Evolutionary conservation across 176 grass and related monocot species (phyloP), one percentile per base, ranked within the genome.

Genomic region (Musa troglodytarum): DNA sequence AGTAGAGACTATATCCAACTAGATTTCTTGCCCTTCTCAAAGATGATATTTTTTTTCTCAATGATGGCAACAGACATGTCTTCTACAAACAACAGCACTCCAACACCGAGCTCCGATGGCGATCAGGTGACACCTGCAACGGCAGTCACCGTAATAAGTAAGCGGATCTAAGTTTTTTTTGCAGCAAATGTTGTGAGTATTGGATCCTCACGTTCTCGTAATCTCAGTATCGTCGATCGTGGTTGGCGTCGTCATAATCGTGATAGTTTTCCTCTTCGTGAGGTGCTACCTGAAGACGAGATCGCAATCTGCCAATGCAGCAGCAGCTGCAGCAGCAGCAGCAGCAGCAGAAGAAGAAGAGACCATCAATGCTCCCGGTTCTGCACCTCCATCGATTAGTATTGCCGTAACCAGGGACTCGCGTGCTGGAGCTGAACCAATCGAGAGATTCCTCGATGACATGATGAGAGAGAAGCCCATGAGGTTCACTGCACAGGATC

Each of bases 401-500:
- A 19, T 25, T 20, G 9, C 29, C 43, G 20, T 16, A 10, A 22
- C 17, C 1, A 5, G 1, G 1, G 43, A 70, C 17, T 70, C 68
- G 1, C 22, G 68, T 10, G 11, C 51, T 1, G 68, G 11, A 70
- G 21, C 68, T 10, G 68, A 70, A 50, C 68, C 68, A 10, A 8
- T 70, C 5, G 68, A 70, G 16, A 20, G 21, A 3, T 70, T 70
- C 49, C 68, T 70, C 43, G 51, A 70, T n/a, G 73, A 75, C 3
- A 61, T 75, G 15, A 5, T 59, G 54, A 58, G n/a, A 14, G 73
- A 75, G 15, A 75, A 75, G 21, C 54, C 73, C 21, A 61, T 75
- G 25, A 17, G 73, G 52, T 75, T 75, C n/a, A 59, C 54, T 19
- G 26, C 73, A 8, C 11, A 61, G 20, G 26, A 59, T 21, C 54